Base-by-base conservation (phyloP, 2,329 filamentous ascomycete genomes). In the Penicillium frequentans region DNA sequence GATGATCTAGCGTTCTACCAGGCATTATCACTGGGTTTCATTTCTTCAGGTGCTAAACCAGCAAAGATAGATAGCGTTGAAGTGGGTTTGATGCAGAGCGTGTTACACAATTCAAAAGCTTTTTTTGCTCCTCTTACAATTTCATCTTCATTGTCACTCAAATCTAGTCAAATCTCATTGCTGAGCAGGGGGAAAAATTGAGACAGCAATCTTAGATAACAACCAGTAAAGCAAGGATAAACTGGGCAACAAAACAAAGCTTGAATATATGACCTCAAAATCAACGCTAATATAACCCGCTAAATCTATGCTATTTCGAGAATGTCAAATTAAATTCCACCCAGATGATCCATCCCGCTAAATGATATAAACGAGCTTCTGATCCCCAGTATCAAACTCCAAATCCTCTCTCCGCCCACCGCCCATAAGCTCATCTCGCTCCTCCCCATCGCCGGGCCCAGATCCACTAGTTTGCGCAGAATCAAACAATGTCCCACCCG, bases 341-440 rank as follows among this genome's bases (percentile, higher is more conserved):
- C 27, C 23, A 47, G 14, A 47, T n/a, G 10, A n/a, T 42, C 13
- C 11, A 52, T 23, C 33, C 10, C n/a, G 45, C 46, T 37, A 64
- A 51, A 70, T 63, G n/a, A 71, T 70, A 54, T 68, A 70, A 8
- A 68, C 64, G 61, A 69, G 61, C 39, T 52, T 54, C 47, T 62
- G 57, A 37, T 65, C 59, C 13, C 63, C 62, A 37, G 57, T 65
- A 45, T 53, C 55, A 58, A 47, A 24, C 31, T 62, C 66, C 10
- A 66, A 10, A 47, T 62, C 57, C 31, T 61, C 47, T 35, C 63
- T 61, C 23, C 62, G 57, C n/a, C 63, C 59, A 24, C 61, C 62
- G 19, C 65, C 69, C 56, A 72, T 72, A 16, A 73, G 66, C 42
- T 62, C 69, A 56, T 71, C 67, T 14, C 64, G 57, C 53, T 71